These are phyloP conservation scores for Phytophthora citrophthora DNA, from an alignment of 352 stramenopile species.

Conservation along the genomic window DNA sequence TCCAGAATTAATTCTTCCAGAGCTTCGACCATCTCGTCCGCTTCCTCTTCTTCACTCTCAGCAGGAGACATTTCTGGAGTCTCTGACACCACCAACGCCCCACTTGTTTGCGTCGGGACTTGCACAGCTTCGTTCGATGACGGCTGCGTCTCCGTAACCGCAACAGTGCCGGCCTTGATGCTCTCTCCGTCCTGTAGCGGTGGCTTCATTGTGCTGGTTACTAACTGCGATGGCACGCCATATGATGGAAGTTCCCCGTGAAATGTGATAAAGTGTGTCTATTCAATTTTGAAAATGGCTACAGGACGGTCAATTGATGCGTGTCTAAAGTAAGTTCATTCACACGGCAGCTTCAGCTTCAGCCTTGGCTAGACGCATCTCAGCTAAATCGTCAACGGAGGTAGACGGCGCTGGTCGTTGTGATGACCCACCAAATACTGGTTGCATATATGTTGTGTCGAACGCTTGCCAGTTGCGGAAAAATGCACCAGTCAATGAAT, in stretches of 20 bases:
- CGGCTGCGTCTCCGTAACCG: neutral
- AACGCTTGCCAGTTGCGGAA: slow-evolving; percentile 85
- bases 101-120: slow-evolving; percentile 2
- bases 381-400: slow-evolving; percentile 27
- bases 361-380: slow-evolving; percentile 42
- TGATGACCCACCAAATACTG: slow-evolving; percentile 74
- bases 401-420: slow-evolving; percentile 27
- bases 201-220: slow-evolving; percentile 22
- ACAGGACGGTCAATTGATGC: slow-evolving; percentile 6
- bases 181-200: slow-evolving; percentile 8
- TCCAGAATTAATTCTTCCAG: slow-evolving; percentile 82
- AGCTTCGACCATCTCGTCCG: slow-evolving; percentile 40
- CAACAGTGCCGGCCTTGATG: slow-evolving; percentile 2
- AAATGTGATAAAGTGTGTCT: slow-evolving; percentile 31
- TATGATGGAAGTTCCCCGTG: neutral
- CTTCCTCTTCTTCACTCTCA: slow-evolving; percentile 29
- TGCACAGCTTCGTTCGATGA: neutral
- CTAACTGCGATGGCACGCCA: slow-evolving; percentile 15
- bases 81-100: neutral
- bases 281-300: slow-evolving; percentile 27
- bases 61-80: slow-evolving; percentile 8
- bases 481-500: slow-evolving; percentile 66
- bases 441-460: slow-evolving; percentile 82
- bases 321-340: slow-evolving; percentile 2
- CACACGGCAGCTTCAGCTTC: slow-evolving; percentile 57